Evolutionary conservation across 495 filamentous ascomycete species (phyloP), one percentile per base, ranked within the genome.

Genomic region (Penicillium subrubescens): DNA sequence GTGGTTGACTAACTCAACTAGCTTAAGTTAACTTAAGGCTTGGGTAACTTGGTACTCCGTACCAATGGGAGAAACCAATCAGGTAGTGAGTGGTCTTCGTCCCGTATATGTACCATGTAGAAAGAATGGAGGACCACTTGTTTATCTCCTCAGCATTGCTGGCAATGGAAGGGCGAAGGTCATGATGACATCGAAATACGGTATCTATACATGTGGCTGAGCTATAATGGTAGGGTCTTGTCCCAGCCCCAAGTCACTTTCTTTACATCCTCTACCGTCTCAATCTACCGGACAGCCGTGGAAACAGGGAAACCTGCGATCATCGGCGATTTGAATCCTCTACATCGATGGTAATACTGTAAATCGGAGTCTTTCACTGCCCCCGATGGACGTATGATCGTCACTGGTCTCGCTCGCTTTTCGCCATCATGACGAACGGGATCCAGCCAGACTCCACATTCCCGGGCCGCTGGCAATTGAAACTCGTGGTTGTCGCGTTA

Each of bases 401-500:
- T 68, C 66, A 25, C 21, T 29, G 50, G 29, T 48, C 8, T 35
- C 34, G 19, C 31, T 35, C 41, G 27, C 34, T 65, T 56, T 66
- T 56, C 35, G 67, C 64, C 66, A 65, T 65, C 51, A 71, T 73
- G 68, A 71, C 70, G 70, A 71, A 63, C 11, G 34, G 25, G 11
- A 46, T 64, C 65, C 57, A 61, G 61, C 52, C 23, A 35, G 35
- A 53, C 65, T 66, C 68, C 65, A 67, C 60, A 17, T 6, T 50
- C 33, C 23, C 35, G 25, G 11, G 44, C 19, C 19, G 43, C 44
- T 25, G n/a, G 44, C 7, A 23, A 46, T 46, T 46, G 43, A 25
- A 25, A 0, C 44, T 25, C 19, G 43, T 6, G 12, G 23, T 25
- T 1, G 46, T 27, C 21, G 46, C 12, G 46, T 25, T 50, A 25